Percentiles rank a stretch among this genome's conserved stretches.
These are phyloP conservation scores for Tetraselmis striata DNA, from an alignment of 139 green algal genomes.

Conservation along the genomic window DNA sequence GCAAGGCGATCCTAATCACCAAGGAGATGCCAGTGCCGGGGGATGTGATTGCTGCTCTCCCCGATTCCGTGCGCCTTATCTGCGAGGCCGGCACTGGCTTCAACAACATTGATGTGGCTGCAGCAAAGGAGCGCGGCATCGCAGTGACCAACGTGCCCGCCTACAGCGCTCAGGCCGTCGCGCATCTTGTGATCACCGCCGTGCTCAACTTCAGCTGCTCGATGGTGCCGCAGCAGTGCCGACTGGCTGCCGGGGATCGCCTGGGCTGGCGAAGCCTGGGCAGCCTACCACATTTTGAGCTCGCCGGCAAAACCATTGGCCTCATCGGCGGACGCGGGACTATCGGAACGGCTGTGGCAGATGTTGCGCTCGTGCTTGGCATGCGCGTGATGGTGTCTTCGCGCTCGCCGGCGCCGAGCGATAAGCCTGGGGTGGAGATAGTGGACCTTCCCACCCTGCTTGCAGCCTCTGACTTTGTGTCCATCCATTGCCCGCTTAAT, in stretches of 20 bases:
- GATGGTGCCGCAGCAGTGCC: slow-evolving; percentile 15
- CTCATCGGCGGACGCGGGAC: slow-evolving; percentile 23
- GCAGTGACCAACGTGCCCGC: slow-evolving; percentile 22
- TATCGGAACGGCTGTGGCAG: slow-evolving; percentile 22
- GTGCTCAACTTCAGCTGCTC: slow-evolving; percentile 17
- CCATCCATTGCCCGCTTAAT: slow-evolving; percentile 28
- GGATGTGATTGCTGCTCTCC: slow-evolving; percentile 3
- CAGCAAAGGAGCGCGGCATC: slow-evolving; percentile 17
- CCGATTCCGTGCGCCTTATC: slow-evolving; percentile 17
- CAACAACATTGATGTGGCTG: slow-evolving; percentile 32
- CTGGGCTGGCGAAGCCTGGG: neutral
- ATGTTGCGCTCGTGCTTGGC: slow-evolving; percentile 17
- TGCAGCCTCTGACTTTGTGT: slow-evolving; percentile 18
- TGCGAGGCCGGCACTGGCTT: slow-evolving; percentile 29
- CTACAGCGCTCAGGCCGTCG: slow-evolving; percentile 24
- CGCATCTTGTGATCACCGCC: slow-evolving; percentile 28
- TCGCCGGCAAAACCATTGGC: slow-evolving; percentile 18
- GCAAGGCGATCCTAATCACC: neutral
- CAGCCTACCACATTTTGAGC: slow-evolving; percentile 23
- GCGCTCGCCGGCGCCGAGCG: neutral
- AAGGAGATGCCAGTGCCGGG: slow-evolving; percentile 17
- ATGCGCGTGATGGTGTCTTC: slow-evolving; percentile 21
- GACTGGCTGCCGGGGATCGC: slow-evolving; percentile 6
- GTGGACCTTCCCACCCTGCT: slow-evolving; percentile 7
- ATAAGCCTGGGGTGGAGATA: neutral